Conservation (phyloP, 1,139 yeast species). For the Kodamaea sp. region DNA sequence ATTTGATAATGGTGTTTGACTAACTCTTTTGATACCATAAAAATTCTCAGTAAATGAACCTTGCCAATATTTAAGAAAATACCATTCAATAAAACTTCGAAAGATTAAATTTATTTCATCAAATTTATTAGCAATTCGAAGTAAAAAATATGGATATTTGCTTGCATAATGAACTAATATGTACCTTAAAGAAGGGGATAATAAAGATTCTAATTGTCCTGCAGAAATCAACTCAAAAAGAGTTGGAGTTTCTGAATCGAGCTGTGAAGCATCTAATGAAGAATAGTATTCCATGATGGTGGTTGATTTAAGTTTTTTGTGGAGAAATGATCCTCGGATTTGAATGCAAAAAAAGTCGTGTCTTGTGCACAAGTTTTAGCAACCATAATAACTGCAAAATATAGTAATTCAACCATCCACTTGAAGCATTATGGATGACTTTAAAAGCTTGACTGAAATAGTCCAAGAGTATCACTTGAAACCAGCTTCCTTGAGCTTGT, state of each 20-base stretch:
- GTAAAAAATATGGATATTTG: conserved; percentile 66
- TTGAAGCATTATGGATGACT: no score
- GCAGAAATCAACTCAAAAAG: conserved; percentile 81
- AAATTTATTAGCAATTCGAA: conserved; percentile 61
- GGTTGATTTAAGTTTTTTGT: conserved; percentile 1
- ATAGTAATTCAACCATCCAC: no score
- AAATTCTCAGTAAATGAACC: conserved; percentile 89
- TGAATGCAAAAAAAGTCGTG: background rate
- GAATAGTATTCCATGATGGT: conserved; percentile 76
- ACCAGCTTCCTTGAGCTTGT: conserved; percentile 17
- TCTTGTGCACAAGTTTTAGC: background rate
- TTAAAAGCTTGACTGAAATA: conserved; percentile 21
- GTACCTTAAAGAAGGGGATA: conserved; percentile 81
- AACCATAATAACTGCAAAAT: background rate
- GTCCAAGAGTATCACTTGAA: conserved; percentile 19
- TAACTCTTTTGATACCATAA: conserved; percentile 77
- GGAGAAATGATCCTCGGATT: conserved; percentile 2
- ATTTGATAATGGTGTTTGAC: conserved; percentile 36
- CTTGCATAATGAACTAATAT: conserved; percentile 80
- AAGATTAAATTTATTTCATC: conserved; percentile 70
- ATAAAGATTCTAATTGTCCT: conserved; percentile 67
- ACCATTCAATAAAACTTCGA: conserved; percentile 70
- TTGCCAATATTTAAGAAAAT: conserved; percentile 70
- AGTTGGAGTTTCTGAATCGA: conserved; percentile 76
- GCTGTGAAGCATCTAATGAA: conserved; percentile 68